Percentiles rank a stretch among this genome's conserved stretches.
These are phyloP conservation scores for Globisporangium sylvaticum DNA, from an alignment of 352 stramenopile genomes.

Conservation along the genomic window DNA sequence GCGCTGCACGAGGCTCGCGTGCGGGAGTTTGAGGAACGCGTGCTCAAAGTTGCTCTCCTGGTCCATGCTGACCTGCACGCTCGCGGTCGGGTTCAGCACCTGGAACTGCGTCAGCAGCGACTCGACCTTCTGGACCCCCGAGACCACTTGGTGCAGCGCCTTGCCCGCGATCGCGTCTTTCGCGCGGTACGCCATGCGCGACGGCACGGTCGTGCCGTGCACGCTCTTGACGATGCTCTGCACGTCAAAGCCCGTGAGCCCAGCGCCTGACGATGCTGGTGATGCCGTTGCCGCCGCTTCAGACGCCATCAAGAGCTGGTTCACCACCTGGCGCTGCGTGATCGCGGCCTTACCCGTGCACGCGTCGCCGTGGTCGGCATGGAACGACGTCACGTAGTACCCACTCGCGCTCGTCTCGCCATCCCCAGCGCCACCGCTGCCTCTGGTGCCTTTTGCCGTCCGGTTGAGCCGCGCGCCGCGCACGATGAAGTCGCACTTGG, in stretches of 20 bases:
- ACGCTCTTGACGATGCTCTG: conserved; percentile 32
- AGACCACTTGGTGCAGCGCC: background rate
- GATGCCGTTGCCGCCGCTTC: background rate
- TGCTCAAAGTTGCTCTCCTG: conserved; percentile 26
- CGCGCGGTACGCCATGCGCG: conserved; percentile 25
- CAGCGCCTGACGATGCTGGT: background rate
- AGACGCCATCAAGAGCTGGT: background rate
- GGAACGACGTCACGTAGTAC: conserved; percentile 29
- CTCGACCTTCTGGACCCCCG: conserved; percentile 35
- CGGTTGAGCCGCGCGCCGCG: conserved; percentile 8
- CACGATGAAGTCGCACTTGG: conserved; percentile 36
- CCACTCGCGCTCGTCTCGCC: conserved; percentile 3
- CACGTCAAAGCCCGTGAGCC: conserved; percentile 28
- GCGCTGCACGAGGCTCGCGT: conserved; percentile 25
- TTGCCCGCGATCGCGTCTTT: conserved; percentile 30
- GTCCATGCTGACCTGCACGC: conserved; percentile 27
- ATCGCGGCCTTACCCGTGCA: conserved; percentile 32
- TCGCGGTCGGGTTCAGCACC: conserved; percentile 28
- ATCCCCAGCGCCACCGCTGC: background rate
- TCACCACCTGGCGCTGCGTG: conserved; percentile 32
- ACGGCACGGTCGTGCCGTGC: conserved; percentile 32
- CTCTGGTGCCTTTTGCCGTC: background rate
- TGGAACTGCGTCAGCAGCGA: conserved; percentile 43
- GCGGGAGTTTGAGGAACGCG: conserved; percentile 41
- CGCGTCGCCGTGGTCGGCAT: conserved; percentile 23